A percentile compares a stretch with the other conserved stretches of the same genome.
phyloP scores from a whole-genome alignment of 139 green algal genomes.

The Trebouxia sp. region DNA sequence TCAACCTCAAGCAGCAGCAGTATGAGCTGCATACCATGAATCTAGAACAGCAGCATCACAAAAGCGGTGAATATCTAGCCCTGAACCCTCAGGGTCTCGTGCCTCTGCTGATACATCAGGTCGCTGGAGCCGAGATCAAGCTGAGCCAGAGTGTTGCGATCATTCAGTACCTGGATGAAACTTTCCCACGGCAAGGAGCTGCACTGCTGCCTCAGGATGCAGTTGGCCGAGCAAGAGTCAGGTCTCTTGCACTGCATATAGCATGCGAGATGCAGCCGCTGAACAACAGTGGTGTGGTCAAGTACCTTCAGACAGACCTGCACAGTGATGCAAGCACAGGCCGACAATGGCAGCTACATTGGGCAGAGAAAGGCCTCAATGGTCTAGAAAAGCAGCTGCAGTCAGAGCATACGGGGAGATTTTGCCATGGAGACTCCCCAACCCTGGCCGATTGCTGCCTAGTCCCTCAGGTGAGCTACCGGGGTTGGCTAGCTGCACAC shows the following conservation, averaged over 20 bases:
- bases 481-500: neutral
- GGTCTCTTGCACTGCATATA: neutral
- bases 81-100: neutral
- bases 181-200: neutral
- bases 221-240: neutral
- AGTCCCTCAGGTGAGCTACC: neutral
- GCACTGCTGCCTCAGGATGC: neutral
- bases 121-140: neutral
- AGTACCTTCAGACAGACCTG: neutral
- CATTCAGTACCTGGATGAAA: neutral
- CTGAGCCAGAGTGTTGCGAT: neutral
- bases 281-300: constrained; percentile 13
- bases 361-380: neutral
- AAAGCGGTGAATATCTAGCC: neutral
- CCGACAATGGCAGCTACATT: neutral
- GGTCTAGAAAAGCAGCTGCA: constrained; percentile 2
- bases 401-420: neutral
- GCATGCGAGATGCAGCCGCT: constrained; percentile 13
- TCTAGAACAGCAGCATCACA: neutral
- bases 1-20: neutral
- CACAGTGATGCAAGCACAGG: neutral
- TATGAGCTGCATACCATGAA: neutral
- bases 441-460: constrained; percentile 7
- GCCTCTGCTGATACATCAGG: neutral
- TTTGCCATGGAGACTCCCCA: constrained; percentile 1